Conservation (phyloP, 768 basidiomycete species). For the Leccinum subgranulosum region DNA sequence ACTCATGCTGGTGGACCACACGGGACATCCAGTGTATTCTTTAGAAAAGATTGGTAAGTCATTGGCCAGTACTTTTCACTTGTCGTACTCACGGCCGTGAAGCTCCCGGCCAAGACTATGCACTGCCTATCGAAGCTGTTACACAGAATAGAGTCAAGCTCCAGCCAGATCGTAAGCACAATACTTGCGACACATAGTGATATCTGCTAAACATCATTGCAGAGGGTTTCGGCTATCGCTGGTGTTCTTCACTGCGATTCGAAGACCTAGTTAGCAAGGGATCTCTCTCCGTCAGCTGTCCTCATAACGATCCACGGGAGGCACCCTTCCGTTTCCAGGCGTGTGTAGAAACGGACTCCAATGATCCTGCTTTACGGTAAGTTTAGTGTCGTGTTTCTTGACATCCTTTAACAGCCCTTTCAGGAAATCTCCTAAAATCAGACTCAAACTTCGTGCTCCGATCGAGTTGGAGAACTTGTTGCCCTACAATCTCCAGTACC, state of each 20-base stretch:
- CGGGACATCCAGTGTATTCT: slow-evolving; percentile 75
- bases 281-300: slow-evolving; percentile 79
- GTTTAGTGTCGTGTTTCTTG: slow-evolving; percentile 15
- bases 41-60: slow-evolving; percentile 75
- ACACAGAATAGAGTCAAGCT: slow-evolving; percentile 77
- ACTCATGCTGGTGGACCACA: slow-evolving; percentile 81
- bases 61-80: background rate
- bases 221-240: slow-evolving; percentile 97
- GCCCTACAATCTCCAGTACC: slow-evolving; percentile 91
- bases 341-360: slow-evolving; percentile 74
- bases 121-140: slow-evolving; percentile 88
- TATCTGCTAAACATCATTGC: slow-evolving; percentile 1
- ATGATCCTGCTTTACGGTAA: slow-evolving; percentile 54
- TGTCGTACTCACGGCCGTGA: slow-evolving; percentile 57
- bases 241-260: slow-evolving; percentile 86
- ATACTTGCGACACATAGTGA: background rate
- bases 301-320: slow-evolving; percentile 75
- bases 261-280: slow-evolving; percentile 75
- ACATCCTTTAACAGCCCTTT: slow-evolving; percentile 2
- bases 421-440: slow-evolving; percentile 84
- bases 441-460: slow-evolving; percentile 84
- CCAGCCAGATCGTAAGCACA: slow-evolving; percentile 83
- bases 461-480: slow-evolving; percentile 94
- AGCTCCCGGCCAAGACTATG: slow-evolving; percentile 84
- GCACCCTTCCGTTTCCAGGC: slow-evolving; percentile 94